Base-by-base conservation (phyloP, 495 filamentous ascomycete species). In the Saxispiralis lemnorum region DNA sequence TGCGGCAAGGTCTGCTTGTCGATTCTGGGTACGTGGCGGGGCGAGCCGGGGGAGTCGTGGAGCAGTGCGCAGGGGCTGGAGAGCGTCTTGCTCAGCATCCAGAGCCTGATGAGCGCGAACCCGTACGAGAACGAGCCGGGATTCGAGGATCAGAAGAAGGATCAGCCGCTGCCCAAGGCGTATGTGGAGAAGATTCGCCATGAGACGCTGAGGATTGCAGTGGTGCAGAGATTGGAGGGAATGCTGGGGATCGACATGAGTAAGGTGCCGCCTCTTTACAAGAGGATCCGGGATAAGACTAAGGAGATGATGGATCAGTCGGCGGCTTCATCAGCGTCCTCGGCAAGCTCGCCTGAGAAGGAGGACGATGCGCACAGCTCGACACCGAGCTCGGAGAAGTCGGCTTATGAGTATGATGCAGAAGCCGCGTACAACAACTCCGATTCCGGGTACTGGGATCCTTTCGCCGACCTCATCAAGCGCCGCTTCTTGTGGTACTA, bases 51-150 rank as follows among this genome's bases (percentile, higher is more conserved):
- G 35, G 89, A 97, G 58, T 75, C 94, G 56, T 97, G 89, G 89
- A 93, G 85, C 20, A 81, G 86, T 0, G 92, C 89, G 2, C 89
- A 96, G 57, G 87, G 89, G 14, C 66, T 97, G 3, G 89, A 97
- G 58, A 95, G 89, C 0, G 81, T 95, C 39, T 59, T 97, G 24
- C 74, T 96, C 24, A 96, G 89, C 5, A 95, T 97, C 41, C 89
- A 97, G 59, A 94, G 85, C 54, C 66, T 97, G 20, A 86, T 97
- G 78, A 92, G 85, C 1, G 62, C 73, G 17, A 93, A 95, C 57
- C 89, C 89, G 0, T 97, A 93, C 59, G 83, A 89, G 59, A 93
- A 95, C 51, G 89, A 97, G 56, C 89, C 89, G 14, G 89, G 89
- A 7, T 94, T 81, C 51, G 89, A 95, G 52, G 70, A 79, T 40